Evolutionary conservation across 805 yeast genomes (phyloP).

Genomic region (Ogataea polymorpha): DNA sequence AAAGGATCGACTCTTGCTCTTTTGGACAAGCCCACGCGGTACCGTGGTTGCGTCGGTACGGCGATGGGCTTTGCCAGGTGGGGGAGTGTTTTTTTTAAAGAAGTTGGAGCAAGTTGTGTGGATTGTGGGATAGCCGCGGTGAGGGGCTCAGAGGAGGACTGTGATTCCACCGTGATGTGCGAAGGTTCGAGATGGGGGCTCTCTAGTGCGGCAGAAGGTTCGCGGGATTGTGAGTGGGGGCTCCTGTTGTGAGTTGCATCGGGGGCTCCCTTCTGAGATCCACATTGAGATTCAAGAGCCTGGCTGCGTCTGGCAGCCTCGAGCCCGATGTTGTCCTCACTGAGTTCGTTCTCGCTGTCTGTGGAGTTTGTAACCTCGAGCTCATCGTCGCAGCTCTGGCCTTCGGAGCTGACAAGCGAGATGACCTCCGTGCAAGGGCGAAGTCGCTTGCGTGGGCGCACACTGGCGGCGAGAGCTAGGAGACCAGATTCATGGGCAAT

Average conservation of each 20-base stretch:
- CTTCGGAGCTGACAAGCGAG: conserved; percentile 1
- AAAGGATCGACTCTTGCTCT: conserved; percentile 18
- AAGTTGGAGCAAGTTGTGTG: neutral
- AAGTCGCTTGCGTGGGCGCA: conserved; percentile 5
- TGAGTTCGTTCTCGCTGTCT: conserved; percentile 9
- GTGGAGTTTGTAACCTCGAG: conserved; percentile 10
- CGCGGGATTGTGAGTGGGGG: too few relatives aligned
- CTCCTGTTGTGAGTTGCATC: too few relatives aligned
- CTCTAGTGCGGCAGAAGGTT: too few relatives aligned
- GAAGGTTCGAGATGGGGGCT: neutral
- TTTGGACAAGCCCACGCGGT: conserved; percentile 20
- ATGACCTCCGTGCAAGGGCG: conserved; percentile 4
- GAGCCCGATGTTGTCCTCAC: conserved; percentile 1
- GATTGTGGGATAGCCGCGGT: neutral
- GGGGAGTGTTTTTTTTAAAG: neutral
- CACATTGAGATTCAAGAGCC: neutral
- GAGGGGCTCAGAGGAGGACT: neutral
- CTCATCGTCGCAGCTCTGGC: conserved; percentile 1
- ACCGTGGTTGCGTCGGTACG: conserved; percentile 7
- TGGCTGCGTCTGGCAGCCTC: neutral
- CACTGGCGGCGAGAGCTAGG: conserved; percentile 1
- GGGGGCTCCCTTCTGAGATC: too few relatives aligned
- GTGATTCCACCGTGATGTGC: neutral
- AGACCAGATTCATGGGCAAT: conserved; percentile 6
- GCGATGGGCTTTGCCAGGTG: neutral